Percentiles rank a stretch among this genome's conserved stretches.
Conservation (phyloP, 352 stramenopile genomes). For the Pythium dissimile region DNA sequence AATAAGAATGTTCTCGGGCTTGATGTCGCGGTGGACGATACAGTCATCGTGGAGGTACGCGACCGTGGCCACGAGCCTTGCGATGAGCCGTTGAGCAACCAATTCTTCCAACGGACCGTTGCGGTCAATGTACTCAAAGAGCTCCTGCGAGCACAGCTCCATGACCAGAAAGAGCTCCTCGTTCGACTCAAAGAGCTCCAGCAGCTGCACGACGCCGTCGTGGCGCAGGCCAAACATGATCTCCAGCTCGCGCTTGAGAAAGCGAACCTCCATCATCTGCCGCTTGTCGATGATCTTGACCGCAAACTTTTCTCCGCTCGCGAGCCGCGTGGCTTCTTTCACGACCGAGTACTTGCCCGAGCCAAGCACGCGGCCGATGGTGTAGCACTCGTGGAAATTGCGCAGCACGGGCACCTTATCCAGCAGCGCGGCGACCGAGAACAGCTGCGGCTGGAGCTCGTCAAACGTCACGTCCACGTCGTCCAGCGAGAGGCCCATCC, state of each 20-base stretch:
- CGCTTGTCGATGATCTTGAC: conserved; percentile 86
- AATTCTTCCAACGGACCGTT: conserved; percentile 68
- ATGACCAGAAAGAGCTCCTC: conserved; percentile 80
- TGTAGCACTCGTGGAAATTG: conserved; percentile 61
- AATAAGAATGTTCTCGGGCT: conserved; percentile 83
- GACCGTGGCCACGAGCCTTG: conserved; percentile 72
- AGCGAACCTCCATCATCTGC: conserved; percentile 76
- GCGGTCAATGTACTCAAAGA: conserved; percentile 81
- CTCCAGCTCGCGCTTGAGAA: conserved; percentile 84
- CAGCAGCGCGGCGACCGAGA: conserved; percentile 62
- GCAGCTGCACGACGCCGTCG: conserved; percentile 69
- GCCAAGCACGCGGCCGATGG: conserved; percentile 49
- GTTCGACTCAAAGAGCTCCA: conserved; percentile 77
- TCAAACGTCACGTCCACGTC: conserved; percentile 48
- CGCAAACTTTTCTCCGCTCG: conserved; percentile 35
- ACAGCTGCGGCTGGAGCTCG: conserved; percentile 42
- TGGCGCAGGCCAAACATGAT: conserved; percentile 79
- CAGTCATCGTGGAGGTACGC: conserved; percentile 80
- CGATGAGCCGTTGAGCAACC: conserved; percentile 61
- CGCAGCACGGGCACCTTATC: conserved; percentile 55
- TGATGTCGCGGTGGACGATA: conserved; percentile 86
- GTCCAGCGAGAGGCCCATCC: conserved; percentile 59
- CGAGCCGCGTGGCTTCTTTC: conserved; percentile 47
- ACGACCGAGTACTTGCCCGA: conserved; percentile 81
- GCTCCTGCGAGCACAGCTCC: conserved; percentile 73